These are phyloP conservation scores for Strobilomyces dryophilus DNA, from an alignment of 768 basidiomycete species.

Conservation along the genomic window DNA sequence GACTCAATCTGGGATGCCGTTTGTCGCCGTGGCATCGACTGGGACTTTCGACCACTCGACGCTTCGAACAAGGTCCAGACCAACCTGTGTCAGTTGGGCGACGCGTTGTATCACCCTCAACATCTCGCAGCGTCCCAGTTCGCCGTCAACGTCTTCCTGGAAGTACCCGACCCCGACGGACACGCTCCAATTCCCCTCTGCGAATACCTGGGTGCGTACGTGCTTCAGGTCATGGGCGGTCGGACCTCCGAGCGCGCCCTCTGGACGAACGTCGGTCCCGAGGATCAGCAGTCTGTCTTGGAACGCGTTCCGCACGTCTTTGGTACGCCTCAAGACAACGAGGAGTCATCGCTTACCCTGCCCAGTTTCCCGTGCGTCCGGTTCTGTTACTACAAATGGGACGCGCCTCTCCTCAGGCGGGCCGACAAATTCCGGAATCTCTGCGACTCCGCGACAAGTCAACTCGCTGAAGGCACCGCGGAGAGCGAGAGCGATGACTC, in stretches of 20 bases:
- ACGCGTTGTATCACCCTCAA: constrained; percentile 10
- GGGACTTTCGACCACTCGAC: constrained; percentile 2
- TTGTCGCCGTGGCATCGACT: constrained; percentile 14
- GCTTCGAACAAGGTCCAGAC: neutral
- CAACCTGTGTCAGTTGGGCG: neutral
- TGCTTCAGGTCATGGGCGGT: constrained; percentile 7
- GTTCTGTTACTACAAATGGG: constrained; percentile 21
- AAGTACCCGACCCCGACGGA: neutral
- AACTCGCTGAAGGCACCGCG: no score
- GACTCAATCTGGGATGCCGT: constrained; percentile 15
- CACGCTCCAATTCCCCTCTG: neutral
- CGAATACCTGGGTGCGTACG: constrained; percentile 26
- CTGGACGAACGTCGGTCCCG: constrained; percentile 12
- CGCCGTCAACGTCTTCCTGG: constrained; percentile 26
- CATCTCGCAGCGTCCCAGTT: constrained; percentile 15
- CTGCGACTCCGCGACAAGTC: neutral
- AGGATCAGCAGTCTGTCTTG: constrained; percentile 1
- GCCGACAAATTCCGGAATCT: neutral
- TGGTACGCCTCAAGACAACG: neutral
- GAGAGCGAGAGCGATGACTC: neutral
- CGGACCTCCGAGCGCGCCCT: neutral
- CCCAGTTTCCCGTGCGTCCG: constrained; percentile 10
- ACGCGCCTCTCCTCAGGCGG: constrained; percentile 12
- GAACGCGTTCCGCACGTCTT: constrained; percentile 2
- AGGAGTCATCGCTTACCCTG: neutral